Evolutionary conservation across 2,329 filamentous ascomycete species (phyloP), one percentile per base, ranked within the genome.

Genomic region (Sordariomycetes sp.): DNA sequence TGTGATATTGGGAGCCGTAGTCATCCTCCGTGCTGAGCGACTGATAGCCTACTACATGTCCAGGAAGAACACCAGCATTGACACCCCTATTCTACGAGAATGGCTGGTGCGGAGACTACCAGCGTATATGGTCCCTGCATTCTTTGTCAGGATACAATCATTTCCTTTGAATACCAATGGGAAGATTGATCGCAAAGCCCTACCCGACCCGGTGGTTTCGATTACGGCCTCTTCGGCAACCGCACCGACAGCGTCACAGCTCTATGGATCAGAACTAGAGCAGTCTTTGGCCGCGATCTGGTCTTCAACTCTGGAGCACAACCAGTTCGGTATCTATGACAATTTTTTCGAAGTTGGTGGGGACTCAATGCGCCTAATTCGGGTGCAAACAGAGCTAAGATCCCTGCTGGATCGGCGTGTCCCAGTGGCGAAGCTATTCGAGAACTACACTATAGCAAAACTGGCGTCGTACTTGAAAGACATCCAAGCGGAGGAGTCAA

Each of bases 311-410:
- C 41, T 46, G 8, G 44, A 41, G 9, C 42, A 45, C 27, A 25
- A 35, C 17, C 32, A 26, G 17, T 35, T 45, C 28, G 33, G 35
- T 5, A 15, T 37, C 4, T 28, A 46, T 21, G 44, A 45, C 30
- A 46, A 41, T 30, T 46, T 46, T 24, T 45, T 46, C 31, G 21
- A 45, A 12, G 34, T 45, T n/a, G 44, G 44, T 3, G 44, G 44
- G 20, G 42, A 46, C 26, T 46, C 44, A 4, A 9, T 37, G 17
- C 37, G 44, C 9, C 8, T 45, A 10, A 35, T 43, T n/a, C 37
- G 33, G 5, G 36, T 43, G 8, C 42, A 46, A 20, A 32, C 14
- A 19, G 31, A 38, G 18, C 34, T 46, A 14, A 28, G 39, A 27
- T 31, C 33, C 18, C 35, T 33, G 5, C 36, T 46, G 6, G 24